phyloP scores from a whole-genome alignment of 352 stramenopile genomes.

The Globisporangium ultimum region DNA sequence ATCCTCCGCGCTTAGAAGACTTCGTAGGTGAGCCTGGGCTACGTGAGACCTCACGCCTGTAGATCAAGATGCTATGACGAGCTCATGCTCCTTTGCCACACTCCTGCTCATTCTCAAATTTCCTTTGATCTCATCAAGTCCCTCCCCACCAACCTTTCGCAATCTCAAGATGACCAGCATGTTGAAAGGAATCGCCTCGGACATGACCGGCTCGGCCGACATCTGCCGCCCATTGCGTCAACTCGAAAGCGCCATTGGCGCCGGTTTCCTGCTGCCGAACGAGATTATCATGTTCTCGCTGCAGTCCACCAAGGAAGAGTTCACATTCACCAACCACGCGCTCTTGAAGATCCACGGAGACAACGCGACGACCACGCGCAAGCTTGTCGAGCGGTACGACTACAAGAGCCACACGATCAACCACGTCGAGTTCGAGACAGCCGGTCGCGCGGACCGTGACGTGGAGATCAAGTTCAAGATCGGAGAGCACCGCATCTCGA shows the following conservation, averaged over 20 bases:
- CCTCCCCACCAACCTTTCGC: background rate
- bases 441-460: constrained; percentile 40
- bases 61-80: too few relatives aligned
- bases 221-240: constrained; percentile 38
- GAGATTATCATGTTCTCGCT: constrained; percentile 54
- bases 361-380: constrained; percentile 41
- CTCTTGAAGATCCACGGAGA: constrained; percentile 37
- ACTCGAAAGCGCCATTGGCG: constrained; percentile 24
- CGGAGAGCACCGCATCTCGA: constrained; percentile 21
- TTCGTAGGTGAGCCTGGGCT: too few relatives aligned
- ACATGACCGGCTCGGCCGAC: constrained; percentile 43
- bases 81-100: too few relatives aligned
- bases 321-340: constrained; percentile 58
- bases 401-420: constrained; percentile 25
- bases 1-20: too few relatives aligned
- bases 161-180: constrained; percentile 14
- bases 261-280: constrained; percentile 31
- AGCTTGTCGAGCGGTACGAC: constrained; percentile 31
- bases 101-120: too few relatives aligned
- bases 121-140: background rate
- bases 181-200: constrained; percentile 42
- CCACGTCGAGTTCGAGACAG: constrained; percentile 37
- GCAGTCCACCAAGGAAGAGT: constrained; percentile 57
- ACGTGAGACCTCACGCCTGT: too few relatives aligned
- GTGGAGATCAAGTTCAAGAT: constrained; percentile 40